Evolutionary conservation across 129 eudicot species (phyloP).

Genomic region (Mikania micrantha): DNA sequence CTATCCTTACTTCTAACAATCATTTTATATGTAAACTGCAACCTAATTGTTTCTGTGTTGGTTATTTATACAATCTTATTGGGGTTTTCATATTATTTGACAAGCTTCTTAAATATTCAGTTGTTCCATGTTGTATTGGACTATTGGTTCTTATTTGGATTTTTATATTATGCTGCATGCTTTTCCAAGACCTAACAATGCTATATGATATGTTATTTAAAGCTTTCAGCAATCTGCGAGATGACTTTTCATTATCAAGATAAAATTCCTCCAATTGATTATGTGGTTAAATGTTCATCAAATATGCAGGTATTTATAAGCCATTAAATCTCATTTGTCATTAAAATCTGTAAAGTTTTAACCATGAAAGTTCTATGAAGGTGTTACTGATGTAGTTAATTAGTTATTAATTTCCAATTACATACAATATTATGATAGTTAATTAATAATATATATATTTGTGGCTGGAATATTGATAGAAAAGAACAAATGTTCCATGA

Average conservation of each 20-base stretch:
- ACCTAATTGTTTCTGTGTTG: not conserved
- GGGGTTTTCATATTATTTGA: conserved; percentile 11
- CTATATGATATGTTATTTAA: conserved; percentile 23
- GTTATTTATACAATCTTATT: not conserved
- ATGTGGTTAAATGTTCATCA: conserved; percentile 65
- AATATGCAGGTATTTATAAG: conserved; percentile 69
- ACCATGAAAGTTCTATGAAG: not conserved
- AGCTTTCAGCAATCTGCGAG: conserved; percentile 89
- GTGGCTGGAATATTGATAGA: not conserved
- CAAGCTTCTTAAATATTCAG: not conserved
- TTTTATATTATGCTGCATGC: not conserved
- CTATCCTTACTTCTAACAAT: not conserved
- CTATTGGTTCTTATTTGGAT: conserved; percentile 13
- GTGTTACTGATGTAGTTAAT: not conserved
- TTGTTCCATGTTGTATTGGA: not conserved
- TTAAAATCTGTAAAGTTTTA: not conserved
- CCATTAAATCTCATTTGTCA: not conserved
- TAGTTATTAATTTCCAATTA: not conserved
- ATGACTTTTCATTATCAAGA: conserved; percentile 87
- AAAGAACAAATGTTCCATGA: not conserved
- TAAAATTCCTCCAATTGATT: conserved; percentile 78
- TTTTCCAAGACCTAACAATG: conserved; percentile 21
- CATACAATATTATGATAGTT: not conserved
- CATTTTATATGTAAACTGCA: not conserved
- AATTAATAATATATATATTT: not conserved